Percentiles rank a stretch among this genome's conserved stretches.
Evolutionary conservation across 169 alveolate species (phyloP).

Genomic region (Plasmodium malariae): DNA sequence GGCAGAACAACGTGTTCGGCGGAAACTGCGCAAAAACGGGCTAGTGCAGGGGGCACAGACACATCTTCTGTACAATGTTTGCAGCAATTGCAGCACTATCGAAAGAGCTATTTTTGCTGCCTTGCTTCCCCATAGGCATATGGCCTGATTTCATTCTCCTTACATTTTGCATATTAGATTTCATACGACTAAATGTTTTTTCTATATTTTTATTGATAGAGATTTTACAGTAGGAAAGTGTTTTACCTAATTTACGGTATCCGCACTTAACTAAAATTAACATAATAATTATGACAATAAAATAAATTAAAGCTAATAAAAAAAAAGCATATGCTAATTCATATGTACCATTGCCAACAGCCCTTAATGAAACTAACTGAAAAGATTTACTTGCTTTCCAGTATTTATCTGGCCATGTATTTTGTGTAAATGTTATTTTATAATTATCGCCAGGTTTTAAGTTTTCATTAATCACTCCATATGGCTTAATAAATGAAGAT

Average conservation of each 20-base stretch:
- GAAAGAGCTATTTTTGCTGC: not conserved
- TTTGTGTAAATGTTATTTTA: slow-evolving; percentile 40
- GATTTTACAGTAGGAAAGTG: slow-evolving; percentile 41
- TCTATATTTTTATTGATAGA: slow-evolving; percentile 6
- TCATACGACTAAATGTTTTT: not conserved
- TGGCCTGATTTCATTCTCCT: not conserved
- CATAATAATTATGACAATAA: slow-evolving; percentile 20
- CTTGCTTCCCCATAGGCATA: not conserved
- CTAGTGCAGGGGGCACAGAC: slow-evolving; percentile 62
- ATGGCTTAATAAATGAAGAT: slow-evolving; percentile 61
- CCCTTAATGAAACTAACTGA: slow-evolving; percentile 29
- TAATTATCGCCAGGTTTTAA: slow-evolving; percentile 23
- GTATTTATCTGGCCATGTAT: slow-evolving; percentile 50
- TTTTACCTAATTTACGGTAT: slow-evolving; percentile 31
- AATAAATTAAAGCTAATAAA: slow-evolving; percentile 23
- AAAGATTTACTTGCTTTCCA: slow-evolving; percentile 66
- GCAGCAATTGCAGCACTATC: not conserved
- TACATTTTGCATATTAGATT: slow-evolving; percentile 5
- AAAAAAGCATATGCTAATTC: slow-evolving; percentile 48
- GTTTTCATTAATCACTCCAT: slow-evolving; percentile 50
- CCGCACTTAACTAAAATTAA: slow-evolving; percentile 7
- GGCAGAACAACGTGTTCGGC: no score
- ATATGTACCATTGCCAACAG: slow-evolving; percentile 35
- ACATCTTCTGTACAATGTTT: not conserved
- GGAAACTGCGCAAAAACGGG: no score